Evolutionary conservation across 805 yeast genomes (phyloP), one percentile per base, ranked within the genome.

Genomic region (Metschnikowia dekortorum): DNA sequence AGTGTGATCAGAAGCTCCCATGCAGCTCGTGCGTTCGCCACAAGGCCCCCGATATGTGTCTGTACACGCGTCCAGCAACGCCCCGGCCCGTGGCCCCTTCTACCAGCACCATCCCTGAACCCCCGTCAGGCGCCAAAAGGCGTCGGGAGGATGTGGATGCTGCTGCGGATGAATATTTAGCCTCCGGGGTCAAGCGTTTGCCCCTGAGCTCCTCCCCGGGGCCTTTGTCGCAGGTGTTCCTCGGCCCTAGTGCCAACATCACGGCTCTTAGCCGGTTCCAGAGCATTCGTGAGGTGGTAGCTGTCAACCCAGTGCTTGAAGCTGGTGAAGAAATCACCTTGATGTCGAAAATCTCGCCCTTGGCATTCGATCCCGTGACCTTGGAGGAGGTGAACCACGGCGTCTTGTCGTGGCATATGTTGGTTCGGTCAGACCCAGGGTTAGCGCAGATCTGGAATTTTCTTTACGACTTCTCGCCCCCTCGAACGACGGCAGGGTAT

Each of bases 351-450:
- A 42, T 46, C 44, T 46, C 53, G 6, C 31, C 49, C 7, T 44
- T 57, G 13, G 45, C 52, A 32, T 48, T 36, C 13, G 51, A 49
- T 35, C 55, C 55, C 22, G 49, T 39, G 18, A 51, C 54, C 30
- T 41, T 36, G 18, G 53, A 55, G 37, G 53, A 53, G 28, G 16
- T 44, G 32, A 53, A 53, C 53, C 55, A 57, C 49, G 62, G 61
- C 9, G 56, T 59, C 11, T 50, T 58, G 36, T 44, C 56, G 30
- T 50, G 58, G 58, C 52, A 51, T 30, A 44, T 53, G 4, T 41
- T 55, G 37, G 52, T 57, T 34, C 49, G 58, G 30, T 49, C 49
- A 8, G 62, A 58, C 30, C 57, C 53, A 6, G 62, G 61, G 0
- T 49, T 58, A 5, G 46, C 53, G 13, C 53, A 51, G 9, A 41